Evolutionary conservation across 331 rosid species (phyloP).

Genomic region (Telfairia occidentalis): DNA sequence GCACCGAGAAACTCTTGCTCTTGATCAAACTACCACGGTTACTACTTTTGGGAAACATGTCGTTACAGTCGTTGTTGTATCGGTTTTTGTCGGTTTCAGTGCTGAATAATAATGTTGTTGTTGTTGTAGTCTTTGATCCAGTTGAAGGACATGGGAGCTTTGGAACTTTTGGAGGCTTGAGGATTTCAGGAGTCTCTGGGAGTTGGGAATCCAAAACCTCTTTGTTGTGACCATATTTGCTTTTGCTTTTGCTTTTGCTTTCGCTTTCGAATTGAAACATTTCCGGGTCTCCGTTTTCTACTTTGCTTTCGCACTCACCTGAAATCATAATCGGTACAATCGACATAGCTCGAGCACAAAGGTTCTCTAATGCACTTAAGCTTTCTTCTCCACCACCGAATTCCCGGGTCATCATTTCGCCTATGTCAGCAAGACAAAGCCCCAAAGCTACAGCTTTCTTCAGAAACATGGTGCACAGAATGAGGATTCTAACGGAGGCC

Average conservation of each 20-base stretch:
- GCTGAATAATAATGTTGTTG: no score
- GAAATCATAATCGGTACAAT: conserved; percentile 16
- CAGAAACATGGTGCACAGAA: conserved; percentile 71
- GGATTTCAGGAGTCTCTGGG: conserved; percentile 12
- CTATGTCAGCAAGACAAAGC: conserved; percentile 64
- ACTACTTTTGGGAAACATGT: not conserved
- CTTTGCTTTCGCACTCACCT: conserved; percentile 9
- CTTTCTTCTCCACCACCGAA: conserved; percentile 37
- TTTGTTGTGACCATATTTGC: conserved; percentile 6
- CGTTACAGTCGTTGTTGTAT: not conserved
- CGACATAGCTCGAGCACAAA: conserved; percentile 46
- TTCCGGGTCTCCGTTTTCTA: conserved; percentile 20
- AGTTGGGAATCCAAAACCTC: conserved; percentile 22
- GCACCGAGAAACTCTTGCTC: conserved; percentile 28
- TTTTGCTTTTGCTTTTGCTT: conserved; percentile 2
- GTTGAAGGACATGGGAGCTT: conserved; percentile 17
- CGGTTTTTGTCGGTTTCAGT: not conserved
- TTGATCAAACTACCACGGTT: conserved; percentile 14
- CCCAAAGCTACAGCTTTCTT: conserved; percentile 58
- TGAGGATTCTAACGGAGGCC: conserved; percentile 61
- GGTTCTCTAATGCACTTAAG: conserved; percentile 42
- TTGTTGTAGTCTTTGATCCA: conserved; percentile 20
- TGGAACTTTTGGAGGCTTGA: conserved; percentile 17
- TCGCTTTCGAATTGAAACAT: conserved; percentile 15
- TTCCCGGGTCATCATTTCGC: conserved; percentile 68